Percentiles rank a stretch among this genome's conserved stretches.
These are phyloP conservation scores for Lophium mytilinum DNA, from an alignment of 495 filamentous ascomycete genomes.

Conservation along the genomic window DNA sequence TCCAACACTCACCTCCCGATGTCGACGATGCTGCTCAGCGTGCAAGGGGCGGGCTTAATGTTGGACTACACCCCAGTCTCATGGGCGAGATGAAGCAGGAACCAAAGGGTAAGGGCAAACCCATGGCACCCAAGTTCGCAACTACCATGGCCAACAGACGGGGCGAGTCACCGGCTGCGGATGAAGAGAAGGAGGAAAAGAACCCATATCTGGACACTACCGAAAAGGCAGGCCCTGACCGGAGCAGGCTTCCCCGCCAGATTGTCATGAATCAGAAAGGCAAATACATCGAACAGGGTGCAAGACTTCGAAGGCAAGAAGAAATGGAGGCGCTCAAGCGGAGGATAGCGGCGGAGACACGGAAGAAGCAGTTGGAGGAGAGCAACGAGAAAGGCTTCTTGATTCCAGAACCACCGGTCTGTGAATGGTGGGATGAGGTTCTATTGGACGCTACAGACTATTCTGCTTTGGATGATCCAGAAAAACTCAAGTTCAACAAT, in stretches of 20 bases:
- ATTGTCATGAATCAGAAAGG: conserved; percentile 92
- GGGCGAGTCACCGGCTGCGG: conserved; percentile 42
- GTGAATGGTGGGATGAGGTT: conserved; percentile 98
- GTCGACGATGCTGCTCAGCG: conserved; percentile 44
- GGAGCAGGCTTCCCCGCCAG: conserved; percentile 51
- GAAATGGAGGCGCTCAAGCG: conserved; percentile 90
- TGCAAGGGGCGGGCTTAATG: conserved; percentile 72
- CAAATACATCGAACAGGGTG: conserved; percentile 91
- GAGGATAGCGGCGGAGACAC: conserved; percentile 74
- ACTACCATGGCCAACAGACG: conserved; percentile 54
- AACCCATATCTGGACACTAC: conserved; percentile 84
- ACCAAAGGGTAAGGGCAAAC: conserved; percentile 49
- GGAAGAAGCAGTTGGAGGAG: conserved; percentile 84
- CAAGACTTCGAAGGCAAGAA: conserved; percentile 66
- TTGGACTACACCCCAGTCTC: conserved; percentile 79
- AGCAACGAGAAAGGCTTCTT: conserved; percentile 84
- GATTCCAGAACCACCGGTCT: conserved; percentile 70
- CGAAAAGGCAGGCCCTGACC: conserved; percentile 46
- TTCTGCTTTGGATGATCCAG: conserved; percentile 53
- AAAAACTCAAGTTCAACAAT: conserved; percentile 63
- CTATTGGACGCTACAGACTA: conserved; percentile 69
- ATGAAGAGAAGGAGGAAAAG: conserved; percentile 40
- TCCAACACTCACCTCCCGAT: conserved; percentile 25
- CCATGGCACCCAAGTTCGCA: conserved; percentile 48
- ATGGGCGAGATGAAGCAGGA: conserved; percentile 64